A percentile compares a stretch with the other conserved stretches of the same genome.
Evolutionary conservation across 2,329 filamentous ascomycete species (phyloP).

Genomic region (Biscogniauxia sp.): DNA sequence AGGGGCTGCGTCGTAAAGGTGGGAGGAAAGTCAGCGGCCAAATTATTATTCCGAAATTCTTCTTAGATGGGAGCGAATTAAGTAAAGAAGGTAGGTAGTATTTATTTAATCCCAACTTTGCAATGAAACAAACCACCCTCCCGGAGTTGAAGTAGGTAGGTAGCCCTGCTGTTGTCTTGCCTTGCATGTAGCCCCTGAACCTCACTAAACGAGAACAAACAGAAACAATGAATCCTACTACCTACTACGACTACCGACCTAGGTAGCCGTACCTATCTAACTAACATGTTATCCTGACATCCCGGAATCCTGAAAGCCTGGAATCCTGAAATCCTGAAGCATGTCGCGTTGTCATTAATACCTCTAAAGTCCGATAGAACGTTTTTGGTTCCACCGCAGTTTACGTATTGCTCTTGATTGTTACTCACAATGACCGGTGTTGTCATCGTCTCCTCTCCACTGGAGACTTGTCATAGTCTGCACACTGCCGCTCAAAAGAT

Average conservation of each 20-base stretch:
- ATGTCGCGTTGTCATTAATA: constrained; percentile 1
- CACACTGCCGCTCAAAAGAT: constrained; percentile 2
- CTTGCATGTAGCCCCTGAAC: not conserved
- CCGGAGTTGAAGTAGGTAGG: not conserved
- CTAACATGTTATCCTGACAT: not conserved
- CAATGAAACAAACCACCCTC: not conserved
- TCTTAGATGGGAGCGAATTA: not conserved
- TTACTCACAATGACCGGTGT: not conserved
- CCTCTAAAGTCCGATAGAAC: constrained; percentile 8
- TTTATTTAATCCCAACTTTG: no score
- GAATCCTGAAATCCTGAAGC: not conserved
- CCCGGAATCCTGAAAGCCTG: no score
- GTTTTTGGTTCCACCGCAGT: constrained; percentile 20
- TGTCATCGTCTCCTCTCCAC: not conserved
- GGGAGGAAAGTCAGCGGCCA: not conserved
- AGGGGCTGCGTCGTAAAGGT: not conserved
- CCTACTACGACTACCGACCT: not conserved
- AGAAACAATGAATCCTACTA: not conserved
- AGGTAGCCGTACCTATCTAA: no score
- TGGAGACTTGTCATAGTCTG: constrained; percentile 12
- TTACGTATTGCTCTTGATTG: constrained; percentile 2
- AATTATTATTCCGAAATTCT: not conserved
- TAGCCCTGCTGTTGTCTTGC: not conserved
- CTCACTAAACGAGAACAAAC: not conserved
- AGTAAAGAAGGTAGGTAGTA: no score